phyloP scores from a whole-genome alignment of 2,329 filamentous ascomycete species.

The Colletotrichum tropicale region DNA sequence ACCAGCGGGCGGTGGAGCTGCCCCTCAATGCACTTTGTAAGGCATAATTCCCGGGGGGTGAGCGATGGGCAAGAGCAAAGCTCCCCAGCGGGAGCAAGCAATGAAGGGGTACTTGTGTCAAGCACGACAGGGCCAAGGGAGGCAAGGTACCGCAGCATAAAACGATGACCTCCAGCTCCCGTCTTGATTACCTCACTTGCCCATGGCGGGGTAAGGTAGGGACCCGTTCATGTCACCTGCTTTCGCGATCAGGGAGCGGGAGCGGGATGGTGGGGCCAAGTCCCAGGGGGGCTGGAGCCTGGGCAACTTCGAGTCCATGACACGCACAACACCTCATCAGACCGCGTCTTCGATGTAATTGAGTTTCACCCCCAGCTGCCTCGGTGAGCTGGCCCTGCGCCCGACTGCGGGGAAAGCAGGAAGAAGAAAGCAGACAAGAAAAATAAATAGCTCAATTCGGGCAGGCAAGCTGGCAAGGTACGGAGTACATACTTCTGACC shows the following conservation, averaged over 20 bases:
- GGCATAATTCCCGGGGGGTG: neutral
- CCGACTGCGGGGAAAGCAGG: neutral
- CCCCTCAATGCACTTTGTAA: neutral
- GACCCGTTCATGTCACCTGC: slow-evolving; percentile 10
- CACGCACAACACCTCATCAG: slow-evolving; percentile 14
- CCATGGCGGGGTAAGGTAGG: neutral
- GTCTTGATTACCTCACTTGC: neutral
- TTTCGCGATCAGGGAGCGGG: slow-evolving; percentile 14
- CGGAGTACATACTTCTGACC: neutral
- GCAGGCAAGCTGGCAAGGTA: neutral
- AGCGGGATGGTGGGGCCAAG: neutral
- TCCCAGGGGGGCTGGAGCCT: neutral
- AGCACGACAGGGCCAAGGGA: neutral
- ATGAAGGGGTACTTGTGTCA: neutral
- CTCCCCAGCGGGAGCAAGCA: neutral
- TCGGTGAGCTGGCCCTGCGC: neutral
- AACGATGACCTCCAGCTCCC: neutral
- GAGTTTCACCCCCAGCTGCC: neutral
- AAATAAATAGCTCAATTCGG: neutral
- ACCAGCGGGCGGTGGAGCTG: neutral
- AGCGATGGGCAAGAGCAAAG: neutral
- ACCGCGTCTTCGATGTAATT: slow-evolving; percentile 12
- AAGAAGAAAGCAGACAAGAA: neutral
- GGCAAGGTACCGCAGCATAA: neutral
- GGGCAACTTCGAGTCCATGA: slow-evolving; percentile 4